A percentile compares a stretch with the other conserved stretches of the same genome.
These are phyloP conservation scores for Aspergillus phoenicis DNA, from an alignment of 2,329 filamentous ascomycete genomes.

Conservation along the genomic window DNA sequence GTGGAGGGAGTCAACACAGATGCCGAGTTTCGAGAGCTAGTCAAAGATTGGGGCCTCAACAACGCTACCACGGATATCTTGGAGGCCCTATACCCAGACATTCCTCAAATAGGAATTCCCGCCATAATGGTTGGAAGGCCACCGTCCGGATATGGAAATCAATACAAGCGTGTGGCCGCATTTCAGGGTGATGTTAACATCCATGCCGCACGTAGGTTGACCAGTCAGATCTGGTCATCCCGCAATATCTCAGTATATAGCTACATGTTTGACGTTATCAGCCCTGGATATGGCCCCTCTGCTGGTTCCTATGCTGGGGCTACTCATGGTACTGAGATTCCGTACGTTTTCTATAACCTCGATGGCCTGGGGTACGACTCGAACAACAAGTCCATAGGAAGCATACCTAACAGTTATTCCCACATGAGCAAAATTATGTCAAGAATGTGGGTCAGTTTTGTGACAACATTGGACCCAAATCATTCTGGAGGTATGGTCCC, in stretches of 20 bases:
- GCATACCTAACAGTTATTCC: no score
- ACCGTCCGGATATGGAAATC: neutral
- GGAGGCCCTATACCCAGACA: neutral
- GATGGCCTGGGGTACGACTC: no score
- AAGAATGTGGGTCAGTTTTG: neutral
- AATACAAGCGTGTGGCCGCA: neutral
- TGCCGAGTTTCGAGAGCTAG: neutral
- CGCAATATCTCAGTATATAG: no score
- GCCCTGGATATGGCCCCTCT: no score
- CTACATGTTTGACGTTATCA: no score
- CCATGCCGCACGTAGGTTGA: neutral
- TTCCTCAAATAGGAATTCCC: neutral
- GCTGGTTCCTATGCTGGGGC: no score
- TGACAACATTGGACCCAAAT: neutral
- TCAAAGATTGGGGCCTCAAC: neutral
- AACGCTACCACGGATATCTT: neutral
- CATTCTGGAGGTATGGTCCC: neutral
- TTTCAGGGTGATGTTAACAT: neutral
- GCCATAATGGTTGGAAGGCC: neutral
- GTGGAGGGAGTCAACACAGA: neutral
- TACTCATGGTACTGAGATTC: no score
- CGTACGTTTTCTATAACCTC: no score
- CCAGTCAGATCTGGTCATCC: neutral
- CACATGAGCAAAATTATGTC: neutral
- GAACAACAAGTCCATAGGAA: no score